These are phyloP conservation scores for Nepenthes gracilis DNA, from an alignment of 148 eudicot genomes.

Conservation along the genomic window DNA sequence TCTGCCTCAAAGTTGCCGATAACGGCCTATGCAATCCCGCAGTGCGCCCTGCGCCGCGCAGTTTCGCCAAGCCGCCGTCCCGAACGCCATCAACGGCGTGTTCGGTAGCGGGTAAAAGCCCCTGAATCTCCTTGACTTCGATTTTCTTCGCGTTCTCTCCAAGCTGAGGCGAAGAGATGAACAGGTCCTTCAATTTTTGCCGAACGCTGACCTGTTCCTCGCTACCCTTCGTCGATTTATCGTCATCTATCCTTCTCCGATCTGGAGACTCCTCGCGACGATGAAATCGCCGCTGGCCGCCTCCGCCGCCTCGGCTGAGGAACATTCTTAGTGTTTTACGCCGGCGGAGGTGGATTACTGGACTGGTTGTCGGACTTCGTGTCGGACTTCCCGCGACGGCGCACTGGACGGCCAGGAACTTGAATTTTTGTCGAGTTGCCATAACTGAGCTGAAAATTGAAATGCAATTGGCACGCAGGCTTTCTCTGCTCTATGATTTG, in stretches of 20 bases:
- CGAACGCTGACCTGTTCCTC: constrained; percentile 18
- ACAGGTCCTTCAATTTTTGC: constrained; percentile 62
- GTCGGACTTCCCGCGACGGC: constrained; percentile 64
- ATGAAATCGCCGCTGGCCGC: constrained; percentile 19
- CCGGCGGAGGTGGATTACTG: constrained; percentile 91
- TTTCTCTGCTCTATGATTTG: too few relatives aligned
- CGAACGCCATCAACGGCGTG: constrained; percentile 9
- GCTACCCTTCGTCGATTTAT: neutral
- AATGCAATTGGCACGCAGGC: too few relatives aligned
- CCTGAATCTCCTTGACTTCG: constrained; percentile 7
- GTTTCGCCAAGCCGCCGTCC: constrained; percentile 9
- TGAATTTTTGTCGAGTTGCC: constrained; percentile 88
- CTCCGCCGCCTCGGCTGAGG: constrained; percentile 29
- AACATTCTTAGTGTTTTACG: constrained; percentile 89
- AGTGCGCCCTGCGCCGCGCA: constrained; percentile 12
- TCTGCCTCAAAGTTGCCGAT: constrained; percentile 63
- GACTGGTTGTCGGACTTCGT: constrained; percentile 71
- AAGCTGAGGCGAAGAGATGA: constrained; percentile 57
- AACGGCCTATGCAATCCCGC: constrained; percentile 36
- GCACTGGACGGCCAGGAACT: constrained; percentile 73
- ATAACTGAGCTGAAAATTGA: constrained; percentile 3
- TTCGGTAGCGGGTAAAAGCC: constrained; percentile 8
- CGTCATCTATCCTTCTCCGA: neutral
- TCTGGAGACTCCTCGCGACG: constrained; percentile 7
- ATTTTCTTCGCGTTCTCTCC: constrained; percentile 13